These are phyloP conservation scores for Datura wrightii DNA, from an alignment of 257 asterid species.

Conservation along the genomic window DNA sequence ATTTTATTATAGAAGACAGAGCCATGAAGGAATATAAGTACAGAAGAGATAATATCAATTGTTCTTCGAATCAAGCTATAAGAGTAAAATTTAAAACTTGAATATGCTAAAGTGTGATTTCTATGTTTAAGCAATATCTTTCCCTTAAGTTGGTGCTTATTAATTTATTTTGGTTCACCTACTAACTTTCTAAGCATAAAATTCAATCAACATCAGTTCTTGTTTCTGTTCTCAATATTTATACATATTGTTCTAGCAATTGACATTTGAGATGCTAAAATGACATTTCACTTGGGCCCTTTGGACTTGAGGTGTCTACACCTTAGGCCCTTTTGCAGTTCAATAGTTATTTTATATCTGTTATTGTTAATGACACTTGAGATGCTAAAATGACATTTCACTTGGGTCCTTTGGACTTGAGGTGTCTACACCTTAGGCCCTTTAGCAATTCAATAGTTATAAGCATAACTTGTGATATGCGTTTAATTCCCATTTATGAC, in stretches of 20 bases:
- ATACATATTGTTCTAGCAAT: not conserved
- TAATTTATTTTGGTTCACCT: not conserved
- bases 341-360: not conserved
- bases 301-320: not conserved
- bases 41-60: not conserved
- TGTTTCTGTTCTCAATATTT: not conserved
- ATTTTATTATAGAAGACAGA: too few species aligned
- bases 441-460: too few species aligned
- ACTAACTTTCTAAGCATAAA: not conserved
- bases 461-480: slow-evolving; percentile 2
- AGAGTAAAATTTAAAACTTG: not conserved
- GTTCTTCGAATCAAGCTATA: not conserved
- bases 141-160: not conserved
- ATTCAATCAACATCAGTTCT: not conserved
- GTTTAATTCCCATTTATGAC: slow-evolving; percentile 31
- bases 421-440: too few species aligned
- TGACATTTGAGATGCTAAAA: not conserved
- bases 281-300: not conserved
- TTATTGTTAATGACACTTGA: not conserved
- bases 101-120: not conserved
- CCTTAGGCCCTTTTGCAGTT: not conserved
- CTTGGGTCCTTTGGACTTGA: too few species aligned
- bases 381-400: too few species aligned
- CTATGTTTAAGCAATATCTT: not conserved
- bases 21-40: not conserved